A percentile compares a stretch with the other conserved stretches of the same genome.
Evolutionary conservation across 768 basidiomycete species (phyloP).

Genomic region (Termitomyces eurrhizus): DNA sequence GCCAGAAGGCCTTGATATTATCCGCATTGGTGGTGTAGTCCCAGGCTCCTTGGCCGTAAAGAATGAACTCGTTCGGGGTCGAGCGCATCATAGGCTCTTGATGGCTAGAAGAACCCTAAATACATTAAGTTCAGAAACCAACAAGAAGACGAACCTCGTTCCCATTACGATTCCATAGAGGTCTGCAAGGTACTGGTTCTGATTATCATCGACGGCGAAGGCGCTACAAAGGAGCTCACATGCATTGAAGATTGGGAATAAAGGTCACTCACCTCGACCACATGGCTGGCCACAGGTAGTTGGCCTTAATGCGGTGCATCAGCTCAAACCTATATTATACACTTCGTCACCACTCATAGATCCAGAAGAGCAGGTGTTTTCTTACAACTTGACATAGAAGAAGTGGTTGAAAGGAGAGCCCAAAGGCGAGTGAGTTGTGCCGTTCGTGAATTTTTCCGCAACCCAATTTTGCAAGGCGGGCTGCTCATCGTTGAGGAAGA

Average conservation of each 20-base stretch:
- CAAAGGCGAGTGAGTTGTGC: constrained; percentile 43
- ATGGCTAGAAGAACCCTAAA: constrained; percentile 34
- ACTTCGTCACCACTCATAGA: not conserved
- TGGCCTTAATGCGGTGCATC: constrained; percentile 61
- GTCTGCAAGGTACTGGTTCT: constrained; percentile 61
- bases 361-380: not conserved
- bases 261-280: constrained; percentile 32
- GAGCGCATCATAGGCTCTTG: constrained; percentile 77
- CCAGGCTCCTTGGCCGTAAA: constrained; percentile 57
- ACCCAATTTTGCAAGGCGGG: constrained; percentile 73
- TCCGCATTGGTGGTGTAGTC: constrained; percentile 54
- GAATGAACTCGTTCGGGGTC: constrained; percentile 60
- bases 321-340: constrained; percentile 52
- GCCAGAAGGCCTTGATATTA: constrained; percentile 59
- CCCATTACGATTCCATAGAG: constrained; percentile 69
- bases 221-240: constrained; percentile 26
- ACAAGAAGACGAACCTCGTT: constrained; percentile 38
- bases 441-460: constrained; percentile 62
- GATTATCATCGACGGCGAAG: constrained; percentile 55
- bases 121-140: not conserved
- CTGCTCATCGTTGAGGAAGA: constrained; percentile 77
- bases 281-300: constrained; percentile 66
- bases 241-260: not conserved
- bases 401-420: constrained; percentile 59
- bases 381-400: constrained; percentile 55